Percentiles rank a stretch among this genome's conserved stretches.
These are phyloP conservation scores for Penicillium digitatum DNA, from an alignment of 2,329 filamentous ascomycete species.

Conservation along the genomic window DNA sequence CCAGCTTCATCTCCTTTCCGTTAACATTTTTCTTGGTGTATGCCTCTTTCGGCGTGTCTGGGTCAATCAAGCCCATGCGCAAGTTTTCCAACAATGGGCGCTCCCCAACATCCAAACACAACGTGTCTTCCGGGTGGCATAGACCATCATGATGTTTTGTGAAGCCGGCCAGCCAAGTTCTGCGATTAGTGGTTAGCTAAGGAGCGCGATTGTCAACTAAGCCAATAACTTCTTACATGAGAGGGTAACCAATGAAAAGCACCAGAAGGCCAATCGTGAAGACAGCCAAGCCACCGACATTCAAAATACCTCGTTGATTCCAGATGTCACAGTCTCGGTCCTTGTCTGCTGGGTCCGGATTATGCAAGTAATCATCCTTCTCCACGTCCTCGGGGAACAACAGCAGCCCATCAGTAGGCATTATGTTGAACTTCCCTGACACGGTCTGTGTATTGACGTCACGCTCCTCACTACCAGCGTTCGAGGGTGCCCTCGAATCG, in stretches of 20 bases:
- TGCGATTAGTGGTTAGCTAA: conserved; percentile 26
- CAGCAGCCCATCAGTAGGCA: conserved; percentile 62
- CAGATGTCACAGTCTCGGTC: conserved; percentile 62
- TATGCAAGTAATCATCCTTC: conserved; percentile 69
- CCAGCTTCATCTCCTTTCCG: conserved; percentile 60
- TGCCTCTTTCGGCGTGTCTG: conserved; percentile 59
- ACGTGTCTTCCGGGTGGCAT: conserved; percentile 38
- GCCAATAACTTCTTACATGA: conserved; percentile 54
- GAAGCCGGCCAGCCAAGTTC: conserved; percentile 54
- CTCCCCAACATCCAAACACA: conserved; percentile 51
- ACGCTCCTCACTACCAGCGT: conserved; percentile 61
- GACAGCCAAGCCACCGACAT: conserved; percentile 60
- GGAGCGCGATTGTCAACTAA: background rate
- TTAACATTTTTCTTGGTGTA: conserved; percentile 55
- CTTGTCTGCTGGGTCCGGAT: conserved; percentile 63
- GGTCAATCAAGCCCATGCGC: conserved; percentile 60
- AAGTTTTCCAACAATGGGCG: conserved; percentile 57
- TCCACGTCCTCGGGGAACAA: conserved; percentile 69
- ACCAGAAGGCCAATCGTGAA: conserved; percentile 59
- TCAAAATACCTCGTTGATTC: conserved; percentile 60
- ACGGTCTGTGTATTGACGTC: conserved; percentile 68
- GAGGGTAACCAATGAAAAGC: conserved; percentile 66
- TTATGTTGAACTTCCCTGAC: conserved; percentile 69
- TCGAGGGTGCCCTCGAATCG: conserved; percentile 57
- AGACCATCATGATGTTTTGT: conserved; percentile 23